phyloP scores from a whole-genome alignment of 75 land plant species.

The Picea sitchensis region DNA sequence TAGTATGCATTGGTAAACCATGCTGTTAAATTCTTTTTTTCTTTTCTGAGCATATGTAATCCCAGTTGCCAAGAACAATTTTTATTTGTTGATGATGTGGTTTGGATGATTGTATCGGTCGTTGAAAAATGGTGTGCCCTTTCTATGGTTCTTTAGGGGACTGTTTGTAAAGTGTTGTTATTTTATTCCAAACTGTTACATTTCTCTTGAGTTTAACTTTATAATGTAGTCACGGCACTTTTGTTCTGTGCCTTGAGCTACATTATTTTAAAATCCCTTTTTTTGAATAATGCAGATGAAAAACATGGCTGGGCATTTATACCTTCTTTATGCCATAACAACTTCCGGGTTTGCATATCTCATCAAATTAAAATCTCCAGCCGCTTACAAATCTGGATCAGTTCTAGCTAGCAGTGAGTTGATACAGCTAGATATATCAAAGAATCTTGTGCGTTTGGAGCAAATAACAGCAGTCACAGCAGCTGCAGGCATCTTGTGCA shows the following conservation, averaged over 20 bases:
- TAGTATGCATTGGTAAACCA: not conserved
- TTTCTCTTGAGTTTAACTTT: not conserved
- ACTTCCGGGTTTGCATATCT: constrained; percentile 45
- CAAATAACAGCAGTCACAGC: constrained; percentile 38
- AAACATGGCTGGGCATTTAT: not conserved
- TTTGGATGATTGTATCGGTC: not conserved
- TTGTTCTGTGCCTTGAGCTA: not conserved
- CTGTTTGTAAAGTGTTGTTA: not conserved
- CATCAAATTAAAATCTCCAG: constrained; percentile 18
- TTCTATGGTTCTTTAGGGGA: not conserved
- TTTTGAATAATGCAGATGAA: constrained; percentile 21
- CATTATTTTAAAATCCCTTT: not conserved
- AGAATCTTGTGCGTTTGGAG: constrained; percentile 6
- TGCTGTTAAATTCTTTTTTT: not conserved
- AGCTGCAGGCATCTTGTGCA: constrained; percentile 27
- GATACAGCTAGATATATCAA: constrained; percentile 20
- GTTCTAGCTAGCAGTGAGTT: constrained; percentile 20
- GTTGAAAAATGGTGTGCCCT: not conserved
- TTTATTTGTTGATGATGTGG: not conserved
- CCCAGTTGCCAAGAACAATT: not conserved
- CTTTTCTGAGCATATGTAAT: not conserved
- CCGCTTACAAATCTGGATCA: constrained; percentile 26
- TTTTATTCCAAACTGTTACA: not conserved
- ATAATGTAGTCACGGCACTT: not conserved
- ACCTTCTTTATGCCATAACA: constrained; percentile 35